Base-by-base conservation (phyloP, 371 early-diverging fungal genomes). In the Mortierella sp. region DNA sequence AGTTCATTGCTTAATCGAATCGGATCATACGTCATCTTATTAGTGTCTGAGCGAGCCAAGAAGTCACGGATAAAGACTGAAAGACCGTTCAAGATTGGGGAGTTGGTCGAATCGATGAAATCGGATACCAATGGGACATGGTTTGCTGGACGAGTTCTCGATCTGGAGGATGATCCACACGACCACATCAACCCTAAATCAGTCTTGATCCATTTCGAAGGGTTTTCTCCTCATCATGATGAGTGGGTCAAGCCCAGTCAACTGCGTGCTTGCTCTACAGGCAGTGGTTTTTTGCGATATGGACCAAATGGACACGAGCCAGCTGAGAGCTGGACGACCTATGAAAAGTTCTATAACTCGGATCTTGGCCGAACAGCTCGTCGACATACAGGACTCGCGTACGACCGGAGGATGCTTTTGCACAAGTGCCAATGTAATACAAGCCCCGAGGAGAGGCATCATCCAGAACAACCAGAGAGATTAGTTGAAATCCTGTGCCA, bases 381-480 rank as follows among this genome's bases (percentile, higher is more conserved):
- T 33, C 84, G 83, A 48, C 87, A 89, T 64, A 91, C 91, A n/a
- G 91, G 89, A 38, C 68, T 91, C 11, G 90, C 88, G 0, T 88
- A 88, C 45, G 91, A 91, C 60, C 86, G 85, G 58, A 83, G 88
- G 9, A 91, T 89, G 89, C 72, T 84, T 22, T 72, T 88, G 48
- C 91, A 91, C 67, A 84, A 84, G 33, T 91, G 91, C 58, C 89
- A 89, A 61, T 91, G 91, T 71, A 86, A 88, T 57, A 88, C 89
- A 33, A 81, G 76, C 48, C 82, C 82, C 16, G 85, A 85, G 40
- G 86, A 88, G 67, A 84, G 84, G 6, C 86, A 86, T 36, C 92
- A 92, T 65, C 92, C 92, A 21, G 92, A 92, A 65, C 83, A 88
- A 41, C 92, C 92, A 9, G 91, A 89, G 66, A 78, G 92, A 32